Evolutionary conservation across 1,284 basidiomycete species (phyloP).

Genomic region (Melampsora larici-populina): DNA sequence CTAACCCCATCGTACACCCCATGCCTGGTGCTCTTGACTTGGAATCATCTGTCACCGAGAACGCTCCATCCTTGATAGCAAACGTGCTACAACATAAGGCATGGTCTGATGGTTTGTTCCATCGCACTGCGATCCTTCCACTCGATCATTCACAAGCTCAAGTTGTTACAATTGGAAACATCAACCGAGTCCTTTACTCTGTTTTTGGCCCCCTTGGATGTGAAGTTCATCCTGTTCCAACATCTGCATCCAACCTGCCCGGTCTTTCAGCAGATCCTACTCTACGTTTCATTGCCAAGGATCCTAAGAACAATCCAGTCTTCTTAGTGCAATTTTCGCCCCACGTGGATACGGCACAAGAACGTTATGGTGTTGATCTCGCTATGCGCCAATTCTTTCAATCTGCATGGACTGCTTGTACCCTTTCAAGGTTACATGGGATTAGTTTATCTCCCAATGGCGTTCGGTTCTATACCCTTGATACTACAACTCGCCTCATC

Average conservation of each 20-base stretch:
- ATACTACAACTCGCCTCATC: slow-evolving; percentile 24
- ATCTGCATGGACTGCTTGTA: slow-evolving; percentile 2
- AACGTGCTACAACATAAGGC: not conserved
- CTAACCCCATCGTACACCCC: not conserved
- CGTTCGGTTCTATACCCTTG: slow-evolving; percentile 21
- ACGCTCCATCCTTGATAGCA: not conserved
- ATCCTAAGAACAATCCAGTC: not conserved
- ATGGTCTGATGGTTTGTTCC: not conserved
- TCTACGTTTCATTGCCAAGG: slow-evolving; percentile 4
- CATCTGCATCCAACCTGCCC: not conserved
- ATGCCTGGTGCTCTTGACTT: not conserved
- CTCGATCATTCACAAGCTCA: not conserved
- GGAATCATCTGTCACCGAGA: slow-evolving; percentile 1
- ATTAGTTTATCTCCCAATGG: slow-evolving; percentile 9
- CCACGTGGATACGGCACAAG: slow-evolving; percentile 6
- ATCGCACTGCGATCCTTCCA: slow-evolving; percentile 1
- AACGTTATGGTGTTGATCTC: slow-evolving; percentile 9
- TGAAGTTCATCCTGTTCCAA: not conserved
- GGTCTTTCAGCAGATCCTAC: not conserved
- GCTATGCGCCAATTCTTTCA: slow-evolving; percentile 18
- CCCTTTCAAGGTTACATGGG: slow-evolving; percentile 2
- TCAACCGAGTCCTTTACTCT: slow-evolving; percentile 2
- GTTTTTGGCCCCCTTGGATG: not conserved
- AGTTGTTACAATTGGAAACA: slow-evolving; percentile 11
- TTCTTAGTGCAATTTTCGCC: slow-evolving; percentile 33